phyloP scores from a whole-genome alignment of 2,329 filamentous ascomycete species.

The Dothistroma septosporum region DNA sequence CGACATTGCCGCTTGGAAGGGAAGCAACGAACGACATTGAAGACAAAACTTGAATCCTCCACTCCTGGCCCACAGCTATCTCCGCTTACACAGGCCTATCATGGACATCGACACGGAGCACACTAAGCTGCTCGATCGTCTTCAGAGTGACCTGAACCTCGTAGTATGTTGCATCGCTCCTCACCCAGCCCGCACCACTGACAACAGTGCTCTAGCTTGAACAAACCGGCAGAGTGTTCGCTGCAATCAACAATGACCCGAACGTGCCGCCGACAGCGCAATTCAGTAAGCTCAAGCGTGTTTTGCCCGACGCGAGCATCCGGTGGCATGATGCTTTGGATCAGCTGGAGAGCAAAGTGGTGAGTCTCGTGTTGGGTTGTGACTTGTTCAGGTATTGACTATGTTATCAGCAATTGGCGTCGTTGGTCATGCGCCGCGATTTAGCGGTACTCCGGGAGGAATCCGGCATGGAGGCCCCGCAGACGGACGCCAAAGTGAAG shows the following conservation, averaged over 20 bases:
- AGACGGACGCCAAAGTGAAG: conserved; percentile 1
- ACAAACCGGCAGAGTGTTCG: conserved; percentile 44
- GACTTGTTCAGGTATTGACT: not conserved
- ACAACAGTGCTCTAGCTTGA: conserved; percentile 41
- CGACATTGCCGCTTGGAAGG: too few relatives aligned
- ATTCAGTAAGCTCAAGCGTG: conserved; percentile 34
- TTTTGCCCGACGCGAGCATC: conserved; percentile 39
- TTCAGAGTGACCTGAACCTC: conserved; percentile 47
- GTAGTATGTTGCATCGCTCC: conserved; percentile 36
- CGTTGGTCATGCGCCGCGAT: conserved; percentile 35
- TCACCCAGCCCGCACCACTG: conserved; percentile 2
- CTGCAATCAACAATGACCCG: conserved; percentile 36
- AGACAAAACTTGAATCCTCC: not conserved
- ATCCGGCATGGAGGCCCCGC: conserved; percentile 4
- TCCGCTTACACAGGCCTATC: not conserved
- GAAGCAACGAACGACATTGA: not conserved
- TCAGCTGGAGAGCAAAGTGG: conserved; percentile 47
- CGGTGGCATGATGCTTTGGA: conserved; percentile 52
- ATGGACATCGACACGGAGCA: conserved; percentile 20
- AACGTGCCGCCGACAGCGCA: conserved; percentile 28
- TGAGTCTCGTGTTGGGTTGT: conserved; percentile 19
- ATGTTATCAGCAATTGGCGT: conserved; percentile 28
- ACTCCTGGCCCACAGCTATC: not conserved
- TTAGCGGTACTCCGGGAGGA: conserved; percentile 31
- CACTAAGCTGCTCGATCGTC: conserved; percentile 38